A percentile compares a stretch with the other conserved stretches of the same genome.
phyloP scores from a whole-genome alignment of 2,329 filamentous ascomycete species.

The Penicillium glabrum region DNA sequence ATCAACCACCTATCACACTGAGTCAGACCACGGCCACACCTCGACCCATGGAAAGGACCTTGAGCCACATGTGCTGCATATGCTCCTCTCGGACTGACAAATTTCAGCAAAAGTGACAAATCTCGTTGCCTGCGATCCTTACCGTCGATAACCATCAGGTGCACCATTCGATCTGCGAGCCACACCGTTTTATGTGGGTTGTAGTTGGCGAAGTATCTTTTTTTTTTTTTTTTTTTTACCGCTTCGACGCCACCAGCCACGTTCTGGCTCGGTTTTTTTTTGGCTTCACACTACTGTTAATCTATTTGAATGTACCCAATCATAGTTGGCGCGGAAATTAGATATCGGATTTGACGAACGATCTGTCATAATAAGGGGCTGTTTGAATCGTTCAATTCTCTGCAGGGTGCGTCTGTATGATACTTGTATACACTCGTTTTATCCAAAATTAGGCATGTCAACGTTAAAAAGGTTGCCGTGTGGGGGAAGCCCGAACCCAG shows the following conservation, averaged over 20 bases:
- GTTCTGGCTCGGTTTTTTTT: not conserved
- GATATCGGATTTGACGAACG: too few relatives aligned
- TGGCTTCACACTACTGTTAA: not conserved
- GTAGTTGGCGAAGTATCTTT: not conserved
- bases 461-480: conserved; percentile 5
- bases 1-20: conserved; percentile 11
- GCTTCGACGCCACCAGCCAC: not conserved
- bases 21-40: conserved; percentile 7
- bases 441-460: not conserved
- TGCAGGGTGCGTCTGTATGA: not conserved
- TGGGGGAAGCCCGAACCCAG: conserved; percentile 11
- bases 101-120: not conserved
- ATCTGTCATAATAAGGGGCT: too few relatives aligned
- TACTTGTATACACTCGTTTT: not conserved
- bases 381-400: not conserved
- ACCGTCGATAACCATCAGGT: conserved; percentile 1
- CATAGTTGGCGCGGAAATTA: not conserved
- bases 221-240: not conserved
- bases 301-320: not conserved
- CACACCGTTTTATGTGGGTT: not conserved
- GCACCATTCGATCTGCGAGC: not conserved
- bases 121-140: conserved; percentile 11
- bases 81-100: not conserved
- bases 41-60: conserved; percentile 3
- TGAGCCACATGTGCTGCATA: not conserved